Evolutionary conservation across 2,329 filamentous ascomycete species (phyloP), one percentile per base, ranked within the genome.

Genomic region (Exophiala aquamarina): DNA sequence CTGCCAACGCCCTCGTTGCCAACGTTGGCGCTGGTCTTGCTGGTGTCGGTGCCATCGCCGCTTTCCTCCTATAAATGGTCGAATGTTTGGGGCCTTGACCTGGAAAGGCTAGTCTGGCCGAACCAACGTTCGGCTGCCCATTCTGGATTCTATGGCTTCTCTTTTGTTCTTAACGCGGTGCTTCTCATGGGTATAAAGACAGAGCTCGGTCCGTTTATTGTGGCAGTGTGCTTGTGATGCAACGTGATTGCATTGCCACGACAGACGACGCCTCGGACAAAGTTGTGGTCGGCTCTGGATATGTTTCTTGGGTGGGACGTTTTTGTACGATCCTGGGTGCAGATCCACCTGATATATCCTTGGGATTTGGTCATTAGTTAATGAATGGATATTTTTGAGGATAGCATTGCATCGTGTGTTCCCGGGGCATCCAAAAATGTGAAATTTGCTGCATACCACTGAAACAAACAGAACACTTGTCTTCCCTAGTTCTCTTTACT

Each of bases 11-110:
- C 41, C 52, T 57, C 37, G 55, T 49, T 45, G 43, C 50, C 38
- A 56, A 56, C 48, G 54, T 54, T 26, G 55, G 50, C 36, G 57
- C 55, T 54, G 57, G 52, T 55, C 50, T 59, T 54, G 57, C 57
- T 34, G 57, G 57, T 59, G 57, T 58, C 41, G 57, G 55, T 47
- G 57, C 55, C 51, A 49, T 59, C 35, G 57, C 55, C 45, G 53
- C 55, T 49, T 49, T 59, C 43, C 52, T 57, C 44, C 49, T 59
- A 50, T 59, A 59, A 58, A 51, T 48, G 38, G 50, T 41, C 41
- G 32, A 49, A 38, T 28, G 37, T 31, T 40, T 31, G 32, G 29
- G 14, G 45, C 23, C 32, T 10, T 40, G 49, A 42, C 11, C 18
- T 18, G 51, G 13, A 20, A 14, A 33, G 38, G 49, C 35, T 14